Evolutionary conservation across 2,329 filamentous ascomycete species (phyloP).

Genomic region (Colletotrichum chrysophilum): DNA sequence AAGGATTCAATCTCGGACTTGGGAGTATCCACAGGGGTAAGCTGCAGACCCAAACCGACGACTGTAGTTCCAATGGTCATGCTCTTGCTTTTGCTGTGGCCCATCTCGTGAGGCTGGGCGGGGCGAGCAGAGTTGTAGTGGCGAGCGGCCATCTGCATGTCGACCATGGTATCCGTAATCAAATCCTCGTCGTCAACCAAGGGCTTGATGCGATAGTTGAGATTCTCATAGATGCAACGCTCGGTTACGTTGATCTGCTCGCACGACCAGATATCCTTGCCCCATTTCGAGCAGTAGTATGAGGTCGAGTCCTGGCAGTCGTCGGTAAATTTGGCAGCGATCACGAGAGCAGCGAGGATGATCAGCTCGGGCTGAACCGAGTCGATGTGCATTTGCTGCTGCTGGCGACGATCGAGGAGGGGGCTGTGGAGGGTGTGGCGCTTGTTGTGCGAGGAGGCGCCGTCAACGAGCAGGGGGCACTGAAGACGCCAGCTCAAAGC

Average conservation of each 20-base stretch:
- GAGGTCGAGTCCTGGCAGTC: slow-evolving; percentile 60
- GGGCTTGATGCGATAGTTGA: slow-evolving; percentile 67
- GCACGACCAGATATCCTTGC: slow-evolving; percentile 59
- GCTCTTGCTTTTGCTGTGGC: slow-evolving; percentile 38
- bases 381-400: slow-evolving; percentile 60
- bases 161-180: slow-evolving; percentile 63
- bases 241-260: slow-evolving; percentile 70
- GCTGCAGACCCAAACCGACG: slow-evolving; percentile 41
- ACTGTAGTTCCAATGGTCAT: slow-evolving; percentile 44
- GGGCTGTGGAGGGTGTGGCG: slow-evolving; percentile 53
- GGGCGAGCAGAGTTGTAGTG: slow-evolving; percentile 29
- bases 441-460: slow-evolving; percentile 35
- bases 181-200: slow-evolving; percentile 61
- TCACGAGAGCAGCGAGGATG: slow-evolving; percentile 64
- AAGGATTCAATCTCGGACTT: slow-evolving; percentile 15
- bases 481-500: slow-evolving; percentile 66
- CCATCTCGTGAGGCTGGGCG: slow-evolving; percentile 9
- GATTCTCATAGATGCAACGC: slow-evolving; percentile 66
- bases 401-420: slow-evolving; percentile 26
- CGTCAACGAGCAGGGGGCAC: slow-evolving; percentile 51
- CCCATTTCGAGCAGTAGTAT: slow-evolving; percentile 61
- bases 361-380: slow-evolving; percentile 67
- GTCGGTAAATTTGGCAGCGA: slow-evolving; percentile 70
- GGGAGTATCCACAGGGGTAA: slow-evolving; percentile 45
- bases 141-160: slow-evolving; percentile 66